Evolutionary conservation across 73 alveolate species (phyloP), one percentile per base, ranked within the genome.

Genomic region (Urostyla sp.): DNA sequence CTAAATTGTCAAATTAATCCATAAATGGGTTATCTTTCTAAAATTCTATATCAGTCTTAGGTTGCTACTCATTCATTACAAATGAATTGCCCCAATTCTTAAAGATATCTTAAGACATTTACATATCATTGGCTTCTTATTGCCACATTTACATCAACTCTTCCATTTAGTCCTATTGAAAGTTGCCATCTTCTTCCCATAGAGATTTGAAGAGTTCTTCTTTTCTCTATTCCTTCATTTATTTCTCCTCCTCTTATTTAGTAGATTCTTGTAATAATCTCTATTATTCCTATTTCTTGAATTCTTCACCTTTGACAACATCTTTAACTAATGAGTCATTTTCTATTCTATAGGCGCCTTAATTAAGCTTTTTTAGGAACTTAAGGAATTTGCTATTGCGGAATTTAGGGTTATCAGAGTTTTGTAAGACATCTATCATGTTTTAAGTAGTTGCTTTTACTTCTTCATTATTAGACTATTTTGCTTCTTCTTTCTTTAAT

Each of bases 301-400:
- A 61, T 27, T 78, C 84, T 24, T 38, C 59, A 4, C 27, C 23
- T 32, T 82, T 88, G 21, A 38, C 93, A 0, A 51, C 45, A 28
- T 66, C 63, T 53, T 77, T 80, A 44, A 83, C 80, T 8, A 90
- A 8, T 49, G 67, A 85, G 8, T 80, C 75, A 28, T 74, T 80
- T 23, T 86, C 80, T 20, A 90, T 57, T 32, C 57, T 40, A 18
- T 31, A 43, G 7, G 79, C 72, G 0, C 96, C 96, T 20, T 85
- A 72, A 58, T 85, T 72, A 1, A 90, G 85, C 24, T 86, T 78
- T 60, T 59, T 57, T 66, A 90, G 55, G 59, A 90, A 90, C 30
- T 67, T 34, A 21, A 79, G 50, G 83, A 90, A 90, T 61, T 90
- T 60, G 37, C 87, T 51, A 67, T 90, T 90, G 35, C 80, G 32